These are phyloP conservation scores for Cicer chorassanicum DNA, from an alignment of 306 rosid species.

Conservation along the genomic window DNA sequence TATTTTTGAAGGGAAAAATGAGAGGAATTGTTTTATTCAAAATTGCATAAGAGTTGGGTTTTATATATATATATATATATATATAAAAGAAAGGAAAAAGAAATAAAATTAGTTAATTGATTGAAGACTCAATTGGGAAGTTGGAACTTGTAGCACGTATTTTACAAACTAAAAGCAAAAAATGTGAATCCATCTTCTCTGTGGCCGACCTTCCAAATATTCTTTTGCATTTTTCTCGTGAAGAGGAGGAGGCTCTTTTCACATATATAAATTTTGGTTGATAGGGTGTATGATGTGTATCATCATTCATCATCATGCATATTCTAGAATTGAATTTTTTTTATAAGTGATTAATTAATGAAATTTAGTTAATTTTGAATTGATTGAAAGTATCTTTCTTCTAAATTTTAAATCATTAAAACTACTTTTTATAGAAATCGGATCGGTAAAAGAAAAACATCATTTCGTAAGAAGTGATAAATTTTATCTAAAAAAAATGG, in stretches of 20 bases:
- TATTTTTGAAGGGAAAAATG: background rate
- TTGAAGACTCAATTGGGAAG: background rate
- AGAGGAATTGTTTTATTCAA: background rate
- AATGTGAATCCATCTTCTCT: background rate
- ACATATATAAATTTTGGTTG: too few relatives aligned
- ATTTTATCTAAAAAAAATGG: too few relatives aligned
- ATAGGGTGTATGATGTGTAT: too few relatives aligned
- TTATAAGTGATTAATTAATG: too few relatives aligned
- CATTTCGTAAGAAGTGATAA: too few relatives aligned
- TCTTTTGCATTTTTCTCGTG: conserved; percentile 43
- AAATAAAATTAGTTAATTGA: background rate
- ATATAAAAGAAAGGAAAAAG: background rate
- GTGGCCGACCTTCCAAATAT: background rate
- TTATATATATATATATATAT: background rate
- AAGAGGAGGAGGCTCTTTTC: background rate
- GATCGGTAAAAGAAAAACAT: too few relatives aligned
- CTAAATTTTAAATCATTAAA: too few relatives aligned
- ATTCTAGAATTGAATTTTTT: too few relatives aligned
- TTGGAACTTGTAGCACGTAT: conserved; percentile 5
- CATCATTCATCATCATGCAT: too few relatives aligned
- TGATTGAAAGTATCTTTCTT: too few relatives aligned
- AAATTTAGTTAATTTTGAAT: too few relatives aligned
- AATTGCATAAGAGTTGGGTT: background rate
- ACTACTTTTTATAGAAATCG: too few relatives aligned
- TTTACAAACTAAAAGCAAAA: background rate